These are phyloP conservation scores for Pyrenopolyporus hunteri DNA, from an alignment of 495 filamentous ascomycete genomes.

Conservation along the genomic window DNA sequence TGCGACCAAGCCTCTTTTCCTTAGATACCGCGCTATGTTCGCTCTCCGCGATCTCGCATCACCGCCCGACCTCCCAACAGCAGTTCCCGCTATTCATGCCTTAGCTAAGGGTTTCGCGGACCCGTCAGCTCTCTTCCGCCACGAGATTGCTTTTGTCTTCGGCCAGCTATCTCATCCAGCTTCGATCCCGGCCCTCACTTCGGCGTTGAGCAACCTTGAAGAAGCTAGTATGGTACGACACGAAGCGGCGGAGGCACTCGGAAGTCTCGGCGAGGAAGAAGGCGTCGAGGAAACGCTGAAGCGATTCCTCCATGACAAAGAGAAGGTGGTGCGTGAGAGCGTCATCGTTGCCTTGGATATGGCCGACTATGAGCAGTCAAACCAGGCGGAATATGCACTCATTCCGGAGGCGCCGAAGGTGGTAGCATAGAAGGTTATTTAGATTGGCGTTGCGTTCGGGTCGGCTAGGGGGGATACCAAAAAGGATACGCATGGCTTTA, in stretches of 20 bases:
- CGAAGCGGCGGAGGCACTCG: constrained; percentile 97
- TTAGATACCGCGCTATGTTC: constrained; percentile 98
- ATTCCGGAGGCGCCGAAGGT: constrained; percentile 65
- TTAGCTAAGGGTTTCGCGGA: constrained; percentile 88
- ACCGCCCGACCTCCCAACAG: constrained; percentile 86
- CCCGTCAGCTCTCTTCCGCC: constrained; percentile 90
- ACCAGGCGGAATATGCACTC: constrained; percentile 87
- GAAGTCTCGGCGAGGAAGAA: constrained; percentile 90
- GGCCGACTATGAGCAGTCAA: constrained; percentile 94
- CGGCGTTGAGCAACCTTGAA: constrained; percentile 73
- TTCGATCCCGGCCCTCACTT: constrained; percentile 87
- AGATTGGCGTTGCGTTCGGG: constrained; percentile 36
- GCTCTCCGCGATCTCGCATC: constrained; percentile 91
- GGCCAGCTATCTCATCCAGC: constrained; percentile 94
- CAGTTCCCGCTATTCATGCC: constrained; percentile 79
- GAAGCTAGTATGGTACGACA: constrained; percentile 97
- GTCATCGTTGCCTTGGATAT: constrained; percentile 96
- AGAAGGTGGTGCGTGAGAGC: constrained; percentile 92
- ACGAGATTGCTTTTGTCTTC: constrained; percentile 98
- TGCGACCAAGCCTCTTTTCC: constrained; percentile 78
- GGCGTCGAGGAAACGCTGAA: constrained; percentile 87
- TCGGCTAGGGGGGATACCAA: constrained; percentile 33
- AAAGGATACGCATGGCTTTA: constrained; percentile 28
- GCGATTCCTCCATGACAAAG: constrained; percentile 84
- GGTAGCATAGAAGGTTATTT: constrained; percentile 38